phyloP scores from a whole-genome alignment of 2,329 filamentous ascomycete genomes.

The Chaetomiaceae sp. region DNA sequence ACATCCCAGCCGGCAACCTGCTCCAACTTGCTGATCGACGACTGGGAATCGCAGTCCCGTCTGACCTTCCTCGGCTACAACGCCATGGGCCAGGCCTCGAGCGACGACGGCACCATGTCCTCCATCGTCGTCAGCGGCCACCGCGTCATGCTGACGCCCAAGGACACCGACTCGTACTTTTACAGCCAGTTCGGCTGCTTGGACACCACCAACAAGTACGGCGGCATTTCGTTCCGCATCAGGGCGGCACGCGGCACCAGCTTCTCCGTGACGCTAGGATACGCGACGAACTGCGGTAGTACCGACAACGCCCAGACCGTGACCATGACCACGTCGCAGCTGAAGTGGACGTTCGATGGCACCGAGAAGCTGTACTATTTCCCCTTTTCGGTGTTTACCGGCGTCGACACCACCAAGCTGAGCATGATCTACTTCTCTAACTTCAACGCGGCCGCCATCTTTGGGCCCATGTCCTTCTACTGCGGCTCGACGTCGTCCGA shows the following conservation, averaged over 20 bases:
- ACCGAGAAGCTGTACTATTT: constrained; percentile 57
- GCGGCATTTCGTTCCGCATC: constrained; percentile 53
- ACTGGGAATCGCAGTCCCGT: constrained; percentile 59
- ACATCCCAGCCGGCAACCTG: constrained; percentile 22
- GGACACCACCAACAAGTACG: constrained; percentile 46
- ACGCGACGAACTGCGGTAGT: constrained; percentile 42
- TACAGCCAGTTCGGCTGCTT: constrained; percentile 54
- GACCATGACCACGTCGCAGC: constrained; percentile 41
- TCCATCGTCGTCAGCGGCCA: constrained; percentile 50
- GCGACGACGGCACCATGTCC: constrained; percentile 54
- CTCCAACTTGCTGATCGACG: constrained; percentile 42
- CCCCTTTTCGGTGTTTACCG: constrained; percentile 47
- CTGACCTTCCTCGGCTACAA: constrained; percentile 60
- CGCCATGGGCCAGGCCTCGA: constrained; percentile 50
- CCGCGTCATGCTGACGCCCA: constrained; percentile 49
- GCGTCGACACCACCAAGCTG: constrained; percentile 49
- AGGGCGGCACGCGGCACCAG: constrained; percentile 48
- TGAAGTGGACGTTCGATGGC: constrained; percentile 58
- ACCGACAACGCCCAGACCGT: constrained; percentile 33
- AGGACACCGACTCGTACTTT: constrained; percentile 49
- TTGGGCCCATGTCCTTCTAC: constrained; percentile 56
- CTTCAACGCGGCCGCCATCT: constrained; percentile 43
- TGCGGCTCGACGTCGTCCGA: constrained; percentile 48
- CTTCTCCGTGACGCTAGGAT: constrained; percentile 49
- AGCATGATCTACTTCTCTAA: constrained; percentile 47